phyloP scores from a whole-genome alignment of 768 basidiomycete genomes.

The Auricularia cornea region DNA sequence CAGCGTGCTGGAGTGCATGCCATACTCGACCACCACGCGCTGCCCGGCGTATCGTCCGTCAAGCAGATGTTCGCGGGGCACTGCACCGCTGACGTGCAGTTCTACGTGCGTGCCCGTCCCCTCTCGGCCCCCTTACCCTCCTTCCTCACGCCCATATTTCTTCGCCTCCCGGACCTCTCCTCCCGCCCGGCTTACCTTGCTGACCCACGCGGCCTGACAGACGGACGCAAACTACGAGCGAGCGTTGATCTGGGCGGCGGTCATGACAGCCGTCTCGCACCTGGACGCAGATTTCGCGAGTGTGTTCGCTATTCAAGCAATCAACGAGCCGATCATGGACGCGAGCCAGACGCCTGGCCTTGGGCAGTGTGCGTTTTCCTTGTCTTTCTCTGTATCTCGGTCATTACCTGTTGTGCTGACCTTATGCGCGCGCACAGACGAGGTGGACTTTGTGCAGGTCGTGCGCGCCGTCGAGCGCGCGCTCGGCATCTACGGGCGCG shows the following conservation, averaged over 20 bases:
- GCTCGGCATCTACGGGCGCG: slow-evolving; percentile 39
- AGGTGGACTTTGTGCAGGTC: slow-evolving; percentile 59
- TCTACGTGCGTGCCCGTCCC: slow-evolving; percentile 47
- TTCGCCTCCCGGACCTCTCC: no score
- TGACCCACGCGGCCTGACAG: slow-evolving; percentile 24
- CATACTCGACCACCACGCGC: slow-evolving; percentile 63
- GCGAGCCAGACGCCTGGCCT: slow-evolving; percentile 58
- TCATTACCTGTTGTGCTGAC: neutral
- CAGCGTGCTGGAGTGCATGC: slow-evolving; percentile 53
- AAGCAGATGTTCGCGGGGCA: slow-evolving; percentile 53
- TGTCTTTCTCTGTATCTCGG: neutral
- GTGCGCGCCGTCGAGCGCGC: slow-evolving; percentile 55
- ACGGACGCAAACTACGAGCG: slow-evolving; percentile 66
- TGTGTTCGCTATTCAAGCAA: slow-evolving; percentile 65
- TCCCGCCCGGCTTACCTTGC: no score
- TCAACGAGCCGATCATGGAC: slow-evolving; percentile 74
- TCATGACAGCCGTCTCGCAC: slow-evolving; percentile 68
- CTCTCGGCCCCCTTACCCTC: neutral
- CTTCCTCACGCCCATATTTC: no score
- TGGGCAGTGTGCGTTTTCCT: slow-evolving; percentile 47
- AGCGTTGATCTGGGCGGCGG: slow-evolving; percentile 72
- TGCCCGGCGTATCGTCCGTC: slow-evolving; percentile 59
- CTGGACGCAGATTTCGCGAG: slow-evolving; percentile 55
- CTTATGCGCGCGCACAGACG: slow-evolving; percentile 37
- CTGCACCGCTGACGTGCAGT: slow-evolving; percentile 60